phyloP scores from a whole-genome alignment of 805 yeast genomes.

The Metschnikowia similis region DNA sequence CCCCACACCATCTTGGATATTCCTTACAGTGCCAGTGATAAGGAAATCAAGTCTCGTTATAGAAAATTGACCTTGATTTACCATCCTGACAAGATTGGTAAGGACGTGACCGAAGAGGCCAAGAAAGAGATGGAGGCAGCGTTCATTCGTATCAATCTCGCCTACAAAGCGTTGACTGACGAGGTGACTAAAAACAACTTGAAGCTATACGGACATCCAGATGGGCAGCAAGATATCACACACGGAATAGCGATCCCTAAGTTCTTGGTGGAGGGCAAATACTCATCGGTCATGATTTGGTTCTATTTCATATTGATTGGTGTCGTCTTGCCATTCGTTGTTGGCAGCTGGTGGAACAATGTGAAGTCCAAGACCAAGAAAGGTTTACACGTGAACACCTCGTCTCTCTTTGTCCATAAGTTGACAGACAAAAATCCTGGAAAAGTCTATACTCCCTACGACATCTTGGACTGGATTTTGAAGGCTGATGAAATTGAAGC shows the following conservation, averaged over 20 bases:
- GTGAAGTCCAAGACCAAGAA: conserved; percentile 75
- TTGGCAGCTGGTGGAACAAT: conserved; percentile 86
- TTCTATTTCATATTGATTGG: conserved; percentile 72
- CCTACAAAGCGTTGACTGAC: conserved; percentile 93
- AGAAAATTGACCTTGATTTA: conserved; percentile 81
- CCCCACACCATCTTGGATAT: conserved; percentile 86
- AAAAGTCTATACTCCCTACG: conserved; percentile 53
- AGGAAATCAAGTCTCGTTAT: conserved; percentile 75
- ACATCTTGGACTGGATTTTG: conserved; percentile 56
- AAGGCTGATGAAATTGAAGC: conserved; percentile 61
- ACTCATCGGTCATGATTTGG: conserved; percentile 58
- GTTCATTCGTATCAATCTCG: conserved; percentile 80
- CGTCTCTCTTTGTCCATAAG: conserved; percentile 66
- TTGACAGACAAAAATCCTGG: conserved; percentile 74
- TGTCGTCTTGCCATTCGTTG: conserved; percentile 70
- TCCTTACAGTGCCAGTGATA: conserved; percentile 61
- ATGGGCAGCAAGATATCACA: conserved; percentile 85
- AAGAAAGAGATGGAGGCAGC: conserved; percentile 61
- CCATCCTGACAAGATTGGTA: conserved; percentile 90
- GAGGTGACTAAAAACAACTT: conserved; percentile 78
- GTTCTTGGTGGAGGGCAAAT: conserved; percentile 79
- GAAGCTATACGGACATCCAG: conserved; percentile 92
- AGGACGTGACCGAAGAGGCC: conserved; percentile 55
- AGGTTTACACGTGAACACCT: conserved; percentile 82
- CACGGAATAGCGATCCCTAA: conserved; percentile 96